A percentile compares a stretch with the other conserved stretches of the same genome.
Conservation (phyloP, 2,329 filamentous ascomycete species). For the Fusarium sp. region DNA sequence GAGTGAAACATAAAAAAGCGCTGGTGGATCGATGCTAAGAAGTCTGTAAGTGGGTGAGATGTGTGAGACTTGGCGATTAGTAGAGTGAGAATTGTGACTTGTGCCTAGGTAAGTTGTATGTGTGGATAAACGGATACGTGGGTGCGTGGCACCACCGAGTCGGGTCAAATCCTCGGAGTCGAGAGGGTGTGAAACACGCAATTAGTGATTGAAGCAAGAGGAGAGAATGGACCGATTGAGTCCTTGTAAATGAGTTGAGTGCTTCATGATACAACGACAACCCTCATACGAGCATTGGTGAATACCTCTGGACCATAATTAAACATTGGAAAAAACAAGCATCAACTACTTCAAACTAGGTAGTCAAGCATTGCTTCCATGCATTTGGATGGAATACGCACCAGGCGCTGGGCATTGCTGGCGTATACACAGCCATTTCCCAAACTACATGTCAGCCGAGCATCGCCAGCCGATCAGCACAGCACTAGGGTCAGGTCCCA, state of each 20-base stretch:
- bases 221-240: constrained; percentile 27
- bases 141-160: constrained; percentile 37
- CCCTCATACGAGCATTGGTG: background rate
- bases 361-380: background rate
- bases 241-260: constrained; percentile 1
- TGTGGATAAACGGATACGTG: constrained; percentile 37
- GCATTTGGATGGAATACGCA: background rate
- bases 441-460: constrained; percentile 40
- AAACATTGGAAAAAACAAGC: constrained; percentile 10
- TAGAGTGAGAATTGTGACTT: constrained; percentile 19
- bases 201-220: constrained; percentile 9
- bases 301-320: background rate
- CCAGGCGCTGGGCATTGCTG: constrained; percentile 3
- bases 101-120: constrained; percentile 2
- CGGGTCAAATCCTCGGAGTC: constrained; percentile 27
- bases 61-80: constrained; percentile 30
- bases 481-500: constrained; percentile 37
- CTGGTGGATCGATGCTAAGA: constrained; percentile 29
- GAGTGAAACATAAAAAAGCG: background rate
- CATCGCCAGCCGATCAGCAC: constrained; percentile 41
- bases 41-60: constrained; percentile 30
- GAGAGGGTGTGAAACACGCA: constrained; percentile 39
- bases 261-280: background rate
- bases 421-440: constrained; percentile 34
- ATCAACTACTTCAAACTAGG: constrained; percentile 2